Percentiles rank a stretch among this genome's conserved stretches.
phyloP scores from a whole-genome alignment of 257 asterid genomes.

The Echium plantagineum region DNA sequence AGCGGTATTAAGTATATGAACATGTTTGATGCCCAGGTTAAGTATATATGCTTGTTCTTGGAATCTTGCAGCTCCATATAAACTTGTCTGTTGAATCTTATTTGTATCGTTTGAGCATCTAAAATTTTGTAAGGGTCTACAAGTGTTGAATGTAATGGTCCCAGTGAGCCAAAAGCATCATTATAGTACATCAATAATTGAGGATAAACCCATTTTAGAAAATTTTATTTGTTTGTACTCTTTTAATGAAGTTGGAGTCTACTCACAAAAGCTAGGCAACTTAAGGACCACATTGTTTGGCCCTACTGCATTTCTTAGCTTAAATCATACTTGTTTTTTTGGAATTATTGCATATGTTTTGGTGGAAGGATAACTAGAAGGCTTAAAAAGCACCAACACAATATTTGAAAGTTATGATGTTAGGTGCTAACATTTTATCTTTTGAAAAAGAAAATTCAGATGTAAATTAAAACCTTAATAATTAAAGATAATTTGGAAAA shows the following conservation, averaged over 20 bases:
- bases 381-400: not conserved
- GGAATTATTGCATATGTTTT: not conserved
- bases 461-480: not conserved
- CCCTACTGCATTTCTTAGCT: not conserved
- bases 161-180: not conserved
- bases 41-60: not conserved
- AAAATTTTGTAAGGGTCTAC: not conserved
- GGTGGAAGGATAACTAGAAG: not conserved
- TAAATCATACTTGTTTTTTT: not conserved
- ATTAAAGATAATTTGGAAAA: conserved; percentile 2
- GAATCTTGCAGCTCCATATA: not conserved
- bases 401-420: not conserved
- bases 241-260: not conserved
- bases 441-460: not conserved
- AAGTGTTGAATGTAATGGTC: not conserved
- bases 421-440: not conserved
- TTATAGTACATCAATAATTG: conserved; percentile 1
- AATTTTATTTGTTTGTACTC: not conserved
- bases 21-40: conserved; percentile 99
- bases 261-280: not conserved
- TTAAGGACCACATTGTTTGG: conserved; percentile 1
- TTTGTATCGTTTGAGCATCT: not conserved
- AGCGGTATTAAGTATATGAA: conserved; percentile 81
- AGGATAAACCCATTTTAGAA: not conserved
- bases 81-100: not conserved